Evolutionary conservation across 2,329 filamentous ascomycete species (phyloP).

Genomic region (Aspergillus intermedius): DNA sequence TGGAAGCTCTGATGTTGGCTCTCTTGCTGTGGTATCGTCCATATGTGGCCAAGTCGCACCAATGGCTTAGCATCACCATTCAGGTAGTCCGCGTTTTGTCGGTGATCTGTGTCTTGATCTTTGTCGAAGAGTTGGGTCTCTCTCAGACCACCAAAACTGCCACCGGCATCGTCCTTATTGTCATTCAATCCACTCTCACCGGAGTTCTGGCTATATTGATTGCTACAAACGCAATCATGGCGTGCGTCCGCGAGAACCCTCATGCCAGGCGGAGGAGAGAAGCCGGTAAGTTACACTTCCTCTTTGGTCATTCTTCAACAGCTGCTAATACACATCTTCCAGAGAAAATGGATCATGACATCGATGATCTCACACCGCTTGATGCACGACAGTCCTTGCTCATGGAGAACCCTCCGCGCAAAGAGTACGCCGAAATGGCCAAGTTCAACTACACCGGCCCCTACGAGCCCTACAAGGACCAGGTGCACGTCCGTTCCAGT

Average conservation of each 20-base stretch:
- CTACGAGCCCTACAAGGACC: slow-evolving; percentile 36
- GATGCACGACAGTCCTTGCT: slow-evolving; percentile 67
- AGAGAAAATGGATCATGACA: slow-evolving; percentile 71
- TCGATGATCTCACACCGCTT: slow-evolving; percentile 77
- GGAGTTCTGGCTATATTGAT: slow-evolving; percentile 80
- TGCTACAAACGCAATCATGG: slow-evolving; percentile 76
- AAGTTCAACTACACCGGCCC: slow-evolving; percentile 36
- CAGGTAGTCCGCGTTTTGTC: slow-evolving; percentile 84
- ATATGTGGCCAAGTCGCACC: slow-evolving; percentile 78
- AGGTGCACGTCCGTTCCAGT: slow-evolving; percentile 14
- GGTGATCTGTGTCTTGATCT: slow-evolving; percentile 80
- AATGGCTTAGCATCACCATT: slow-evolving; percentile 89
- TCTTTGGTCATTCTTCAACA: slow-evolving; percentile 8
- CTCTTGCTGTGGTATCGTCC: slow-evolving; percentile 80
- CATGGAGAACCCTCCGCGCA: slow-evolving; percentile 51
- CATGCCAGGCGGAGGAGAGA: slow-evolving; percentile 84
- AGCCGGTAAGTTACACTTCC: slow-evolving; percentile 58
- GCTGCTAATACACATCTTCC: slow-evolving; percentile 14
- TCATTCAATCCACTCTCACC: slow-evolving; percentile 79
- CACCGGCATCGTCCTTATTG: slow-evolving; percentile 86
- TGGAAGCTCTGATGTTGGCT: slow-evolving; percentile 72
- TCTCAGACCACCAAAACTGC: slow-evolving; percentile 89
- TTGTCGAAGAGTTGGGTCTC: slow-evolving; percentile 87
- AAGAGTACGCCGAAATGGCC: slow-evolving; percentile 31
- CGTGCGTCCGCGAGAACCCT: slow-evolving; percentile 79